These are phyloP conservation scores for Saturnispora zaruensis DNA, from an alignment of 805 yeast species.

Conservation along the genomic window DNA sequence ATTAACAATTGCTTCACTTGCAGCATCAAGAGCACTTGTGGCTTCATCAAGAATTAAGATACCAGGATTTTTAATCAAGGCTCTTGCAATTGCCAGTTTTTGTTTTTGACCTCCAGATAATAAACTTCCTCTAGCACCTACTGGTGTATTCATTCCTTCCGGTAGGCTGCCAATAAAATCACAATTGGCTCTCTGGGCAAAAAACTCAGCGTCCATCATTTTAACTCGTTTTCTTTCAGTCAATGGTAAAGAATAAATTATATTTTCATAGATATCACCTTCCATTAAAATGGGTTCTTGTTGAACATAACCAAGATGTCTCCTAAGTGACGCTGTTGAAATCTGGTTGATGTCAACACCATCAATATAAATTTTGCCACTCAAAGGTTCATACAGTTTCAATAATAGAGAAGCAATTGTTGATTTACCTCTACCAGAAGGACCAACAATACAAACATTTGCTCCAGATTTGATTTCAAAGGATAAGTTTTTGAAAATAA, in stretches of 20 bases:
- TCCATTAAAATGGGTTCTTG: conserved; percentile 88
- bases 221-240: conserved; percentile 45
- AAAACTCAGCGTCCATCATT: conserved; percentile 52
- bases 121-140: conserved; percentile 69
- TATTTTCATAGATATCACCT: conserved; percentile 82
- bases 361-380: conserved; percentile 64
- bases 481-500: conserved; percentile 54
- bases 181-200: conserved; percentile 69
- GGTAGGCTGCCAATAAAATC: conserved; percentile 70
- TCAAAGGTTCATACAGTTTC: conserved; percentile 72
- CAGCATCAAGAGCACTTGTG: conserved; percentile 86
- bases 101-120: conserved; percentile 74
- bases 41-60: conserved; percentile 69
- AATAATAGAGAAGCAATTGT: conserved; percentile 75
- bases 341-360: conserved; percentile 56
- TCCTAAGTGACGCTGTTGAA: conserved; percentile 68
- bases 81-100: conserved; percentile 68
- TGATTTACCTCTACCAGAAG: conserved; percentile 92
- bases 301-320: conserved; percentile 76
- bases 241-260: conserved; percentile 54
- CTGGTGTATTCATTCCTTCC: conserved; percentile 68
- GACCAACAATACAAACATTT: conserved; percentile 90
- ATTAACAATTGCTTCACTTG: conserved; percentile 79
- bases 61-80: conserved; percentile 57
- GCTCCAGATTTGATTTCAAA: conserved; percentile 71